Base-by-base conservation (phyloP, 257 asterid genomes). In the Gentiana dahurica region DNA sequence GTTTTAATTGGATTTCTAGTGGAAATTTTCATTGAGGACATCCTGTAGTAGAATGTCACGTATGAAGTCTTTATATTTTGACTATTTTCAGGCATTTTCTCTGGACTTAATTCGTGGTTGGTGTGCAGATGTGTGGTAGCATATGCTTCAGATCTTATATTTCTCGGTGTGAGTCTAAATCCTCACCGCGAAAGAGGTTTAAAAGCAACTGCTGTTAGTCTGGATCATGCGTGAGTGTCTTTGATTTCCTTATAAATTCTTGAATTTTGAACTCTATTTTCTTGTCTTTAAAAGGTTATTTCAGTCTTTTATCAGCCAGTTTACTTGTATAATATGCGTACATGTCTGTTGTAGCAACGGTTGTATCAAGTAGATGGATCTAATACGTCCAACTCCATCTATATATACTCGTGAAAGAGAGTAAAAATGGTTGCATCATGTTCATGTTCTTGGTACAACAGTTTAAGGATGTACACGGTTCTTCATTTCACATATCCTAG, bases 171-270 rank as follows among this genome's bases (percentile, higher is more conserved):
- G 59, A 78, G 95, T 68, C 34, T 83, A 71, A 83, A 92, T 73
- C 98, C 97, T 67, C 97, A 92, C 68, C 89, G 95, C 36, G 81
- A 65, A 57, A 83, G 65, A 81, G 87, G 76, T 65, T 68, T 85
- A 65, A 88, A 79, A 74, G 52, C 85, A 43, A 58, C 87, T 11
- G 50, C 77, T 59, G 82, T 83, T 69, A 87, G 97, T 68, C 81
- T 92, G 71, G 98, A 88, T 72, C 95, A 92, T 75, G 69, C 94
- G 97, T 92, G 65, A 85, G 97, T 70, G 34, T 65, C 62, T 51
- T 9, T 34, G 34, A 65, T 59, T 59, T 33, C 38, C 8, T 54
- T 32, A 41, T 32, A 41, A 44, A 32, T 7, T n/a, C 24, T 34
- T 12, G 15, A 9, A 24, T 57, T 11, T 48, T 51, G 24, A 55